Evolutionary conservation across 169 alveolate species (phyloP), one percentile per base, ranked within the genome.

Genomic region (Plasmodium inui): DNA sequence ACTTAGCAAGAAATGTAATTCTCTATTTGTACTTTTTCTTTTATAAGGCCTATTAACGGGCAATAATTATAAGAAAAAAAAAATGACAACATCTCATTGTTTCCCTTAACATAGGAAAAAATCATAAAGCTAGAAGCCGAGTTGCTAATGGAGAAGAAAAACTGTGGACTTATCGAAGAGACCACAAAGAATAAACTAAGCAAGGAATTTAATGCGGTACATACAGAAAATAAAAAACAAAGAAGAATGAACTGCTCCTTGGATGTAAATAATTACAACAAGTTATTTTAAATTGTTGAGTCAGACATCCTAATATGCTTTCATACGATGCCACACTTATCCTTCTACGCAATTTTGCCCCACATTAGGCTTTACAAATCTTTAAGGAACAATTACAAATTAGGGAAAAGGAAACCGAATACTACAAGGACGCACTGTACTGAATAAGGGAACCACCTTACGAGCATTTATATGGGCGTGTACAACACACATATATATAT

Each of bases 331-430:
- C 34, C 26, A 81, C 61, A 41, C 39, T 50, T 10, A 22, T 10
- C n/a, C 12, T 46, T 44, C 37, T 83, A 46, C 46, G 26, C 41
- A 14, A 8, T 12, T 86, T n/a, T 76, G 26, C 53, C 44, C 82
- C 72, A 78, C 44, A 30, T 61, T 73, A 88, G 94, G 94, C 89
- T 28, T 80, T 88, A 41, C 94, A 88, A 88, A 88, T 88, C 22
- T 88, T 88, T 78, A 88, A 88, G 53, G 94, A 88, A 22, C 94
- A 88, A 53, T 28, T 88, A 32, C 94, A 88, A 88, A 88, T 88
- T 88, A 88, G 94, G 37, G 94, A 88, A 78, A 88, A 88, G 94
- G 94, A 88, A 88, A 88, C 89, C 70, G 94, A 88, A 88, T 88
- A 88, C 50, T 88, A 88, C 79, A 88, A 79, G 74, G 89, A 88